Evolutionary conservation across 352 stramenopile genomes (phyloP).

Genomic region (Globisporangium heterothallicum): DNA sequence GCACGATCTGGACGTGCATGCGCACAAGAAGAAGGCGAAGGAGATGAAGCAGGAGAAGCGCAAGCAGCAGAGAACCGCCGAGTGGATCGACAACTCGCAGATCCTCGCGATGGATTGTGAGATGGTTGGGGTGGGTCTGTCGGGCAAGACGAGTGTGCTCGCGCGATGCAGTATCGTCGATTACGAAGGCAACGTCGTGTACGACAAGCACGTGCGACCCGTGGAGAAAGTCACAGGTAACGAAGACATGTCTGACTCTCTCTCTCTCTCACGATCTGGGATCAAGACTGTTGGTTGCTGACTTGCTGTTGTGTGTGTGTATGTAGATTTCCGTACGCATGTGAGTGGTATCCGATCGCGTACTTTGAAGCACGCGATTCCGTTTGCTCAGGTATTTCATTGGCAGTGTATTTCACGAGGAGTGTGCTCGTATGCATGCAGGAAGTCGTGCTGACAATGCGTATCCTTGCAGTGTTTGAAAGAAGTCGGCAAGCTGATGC

Average conservation of each 20-base stretch:
- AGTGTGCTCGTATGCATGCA: not conserved
- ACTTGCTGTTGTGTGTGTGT: not conserved
- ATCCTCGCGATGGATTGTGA: conserved; percentile 89
- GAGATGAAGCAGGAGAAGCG: conserved; percentile 43
- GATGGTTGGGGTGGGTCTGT: conserved; percentile 81
- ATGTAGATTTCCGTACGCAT: conserved; percentile 73
- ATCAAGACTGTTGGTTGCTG: too few species aligned
- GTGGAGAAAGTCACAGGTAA: conserved; percentile 76
- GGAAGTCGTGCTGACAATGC: too few species aligned
- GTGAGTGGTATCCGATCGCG: conserved; percentile 78
- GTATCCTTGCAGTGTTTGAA: conserved; percentile 51
- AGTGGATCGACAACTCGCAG: conserved; percentile 73
- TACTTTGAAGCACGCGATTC: conserved; percentile 66
- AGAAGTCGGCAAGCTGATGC: conserved; percentile 72
- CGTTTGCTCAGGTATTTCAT: conserved; percentile 67
- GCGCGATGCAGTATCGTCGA: conserved; percentile 86
- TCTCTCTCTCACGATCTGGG: too few species aligned
- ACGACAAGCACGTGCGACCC: conserved; percentile 78
- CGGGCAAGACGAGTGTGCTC: conserved; percentile 71
- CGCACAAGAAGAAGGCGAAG: conserved; percentile 39
- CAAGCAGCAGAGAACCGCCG: conserved; percentile 40
- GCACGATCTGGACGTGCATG: conserved; percentile 28
- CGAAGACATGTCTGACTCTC: not conserved
- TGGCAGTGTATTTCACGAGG: too few species aligned
- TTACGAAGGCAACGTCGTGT: conserved; percentile 77